A percentile compares a stretch with the other conserved stretches of the same genome.
Conservation (phyloP, 192 early-diverging fungal species). For the Entomortierella lignicola region DNA sequence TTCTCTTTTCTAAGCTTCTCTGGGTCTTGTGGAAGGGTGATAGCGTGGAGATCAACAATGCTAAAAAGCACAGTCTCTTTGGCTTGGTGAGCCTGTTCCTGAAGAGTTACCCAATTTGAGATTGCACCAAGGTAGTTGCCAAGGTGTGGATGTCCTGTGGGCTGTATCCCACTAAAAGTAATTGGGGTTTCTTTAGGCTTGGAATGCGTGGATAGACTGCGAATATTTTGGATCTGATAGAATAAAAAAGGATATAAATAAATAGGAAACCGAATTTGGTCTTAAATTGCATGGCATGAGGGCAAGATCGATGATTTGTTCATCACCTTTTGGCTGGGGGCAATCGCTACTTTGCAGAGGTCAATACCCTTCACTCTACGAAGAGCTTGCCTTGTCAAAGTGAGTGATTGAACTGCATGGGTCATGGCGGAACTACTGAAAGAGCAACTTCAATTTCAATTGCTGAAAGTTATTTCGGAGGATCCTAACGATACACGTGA, state of each 20-base stretch:
- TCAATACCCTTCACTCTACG: neutral
- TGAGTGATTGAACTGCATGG: neutral
- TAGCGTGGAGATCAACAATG: conserved; percentile 92
- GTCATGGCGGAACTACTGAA: neutral
- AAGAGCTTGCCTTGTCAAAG: neutral
- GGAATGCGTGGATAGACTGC: conserved; percentile 2
- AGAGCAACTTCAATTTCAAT: neutral
- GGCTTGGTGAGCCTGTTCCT: conserved; percentile 54
- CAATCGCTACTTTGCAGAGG: neutral
- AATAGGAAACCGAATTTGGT: neutral
- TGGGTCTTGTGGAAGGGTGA: conserved; percentile 83
- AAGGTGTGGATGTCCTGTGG: conserved; percentile 92
- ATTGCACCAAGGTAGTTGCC: conserved; percentile 96
- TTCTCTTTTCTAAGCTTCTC: conserved; percentile 69
- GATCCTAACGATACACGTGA: no score
- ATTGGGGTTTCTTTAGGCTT: conserved; percentile 29
- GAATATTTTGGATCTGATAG: neutral
- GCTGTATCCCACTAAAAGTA: conserved; percentile 92
- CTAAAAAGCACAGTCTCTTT: conserved; percentile 70
- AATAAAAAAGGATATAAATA: neutral
- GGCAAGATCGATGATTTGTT: neutral
- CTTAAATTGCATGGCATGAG: neutral
- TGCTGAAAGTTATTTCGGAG: neutral
- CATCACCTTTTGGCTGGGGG: neutral
- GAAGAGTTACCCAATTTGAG: conserved; percentile 85